A percentile compares a stretch with the other conserved stretches of the same genome.
Evolutionary conservation across 345 rosid genomes (phyloP).

Genomic region (Psidium guajava): DNA sequence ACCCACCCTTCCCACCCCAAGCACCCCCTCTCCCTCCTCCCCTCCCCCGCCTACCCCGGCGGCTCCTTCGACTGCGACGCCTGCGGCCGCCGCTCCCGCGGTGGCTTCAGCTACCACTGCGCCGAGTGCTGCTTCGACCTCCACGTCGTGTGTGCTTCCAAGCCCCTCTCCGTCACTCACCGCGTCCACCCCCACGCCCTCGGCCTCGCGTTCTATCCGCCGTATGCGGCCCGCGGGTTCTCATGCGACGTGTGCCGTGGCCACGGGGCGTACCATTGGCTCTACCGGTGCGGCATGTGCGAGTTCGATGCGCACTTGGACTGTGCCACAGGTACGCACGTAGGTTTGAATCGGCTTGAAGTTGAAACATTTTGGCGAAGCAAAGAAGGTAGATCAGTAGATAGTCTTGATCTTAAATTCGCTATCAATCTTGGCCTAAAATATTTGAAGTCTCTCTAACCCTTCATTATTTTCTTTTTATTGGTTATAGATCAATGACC

Average conservation of each 20-base stretch:
- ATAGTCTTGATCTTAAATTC: background rate
- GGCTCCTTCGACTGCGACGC: conserved; percentile 46
- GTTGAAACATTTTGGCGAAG: background rate
- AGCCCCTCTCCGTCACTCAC: conserved; percentile 21
- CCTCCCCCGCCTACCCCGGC: conserved; percentile 26
- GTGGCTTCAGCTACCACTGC: conserved; percentile 54
- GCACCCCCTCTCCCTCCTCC: conserved; percentile 38
- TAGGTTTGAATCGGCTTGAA: background rate
- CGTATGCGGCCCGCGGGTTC: conserved; percentile 35
- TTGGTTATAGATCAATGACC: background rate
- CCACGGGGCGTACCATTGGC: conserved; percentile 45
- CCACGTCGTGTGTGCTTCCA: conserved; percentile 38
- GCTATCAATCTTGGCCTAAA: background rate
- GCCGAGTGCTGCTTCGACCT: conserved; percentile 33
- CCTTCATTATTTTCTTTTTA: background rate
- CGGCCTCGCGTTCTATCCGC: conserved; percentile 33
- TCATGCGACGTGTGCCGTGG: conserved; percentile 39
- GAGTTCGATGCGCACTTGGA: conserved; percentile 51
- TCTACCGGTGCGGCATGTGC: conserved; percentile 39
- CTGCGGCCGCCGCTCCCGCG: conserved; percentile 26
- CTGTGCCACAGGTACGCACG: conserved; percentile 13
- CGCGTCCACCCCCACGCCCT: conserved; percentile 35
- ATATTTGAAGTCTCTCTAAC: background rate
- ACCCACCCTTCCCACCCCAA: conserved; percentile 46
- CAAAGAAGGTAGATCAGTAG: background rate